Conservation (phyloP, 202 grass and related monocot species). For the Hordeum pubiflorum region DNA sequence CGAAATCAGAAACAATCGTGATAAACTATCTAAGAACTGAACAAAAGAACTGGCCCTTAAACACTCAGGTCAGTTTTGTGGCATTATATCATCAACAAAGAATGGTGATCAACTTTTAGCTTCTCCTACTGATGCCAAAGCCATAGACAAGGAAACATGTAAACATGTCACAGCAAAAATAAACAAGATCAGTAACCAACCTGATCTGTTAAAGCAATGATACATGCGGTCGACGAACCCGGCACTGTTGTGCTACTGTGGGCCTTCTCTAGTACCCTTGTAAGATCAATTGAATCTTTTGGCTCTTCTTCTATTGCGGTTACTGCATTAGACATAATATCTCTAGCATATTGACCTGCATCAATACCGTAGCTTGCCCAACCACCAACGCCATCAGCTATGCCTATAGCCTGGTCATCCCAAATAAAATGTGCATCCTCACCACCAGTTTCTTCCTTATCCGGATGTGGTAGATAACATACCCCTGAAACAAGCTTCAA, state of each 20-base stretch:
- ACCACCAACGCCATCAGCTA: conserved; percentile 38
- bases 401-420: conserved; percentile 37
- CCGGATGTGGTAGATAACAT: conserved; percentile 31
- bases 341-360: conserved; percentile 36
- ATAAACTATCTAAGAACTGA: not conserved
- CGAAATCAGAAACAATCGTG: not conserved
- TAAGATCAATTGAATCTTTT: conserved; percentile 28
- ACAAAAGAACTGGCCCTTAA: not conserved
- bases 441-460: conserved; percentile 34
- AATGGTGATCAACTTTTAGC: not conserved
- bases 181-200: conserved; percentile 5
- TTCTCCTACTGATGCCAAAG: not conserved
- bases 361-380: conserved; percentile 32
- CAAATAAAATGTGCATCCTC: conserved; percentile 41
- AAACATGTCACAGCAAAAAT: not conserved
- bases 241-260: conserved; percentile 17
- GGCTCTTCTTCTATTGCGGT: conserved; percentile 23
- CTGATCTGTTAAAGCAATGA: conserved; percentile 32
- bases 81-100: not conserved
- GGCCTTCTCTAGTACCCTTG: conserved; percentile 27
- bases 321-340: conserved; percentile 29
- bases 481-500: conserved; percentile 29
- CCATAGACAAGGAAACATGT: not conserved
- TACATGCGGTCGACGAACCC: conserved; percentile 33
- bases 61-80: not conserved